phyloP scores from a whole-genome alignment of 2,329 filamentous ascomycete species.

The Colletotrichum sp. region DNA sequence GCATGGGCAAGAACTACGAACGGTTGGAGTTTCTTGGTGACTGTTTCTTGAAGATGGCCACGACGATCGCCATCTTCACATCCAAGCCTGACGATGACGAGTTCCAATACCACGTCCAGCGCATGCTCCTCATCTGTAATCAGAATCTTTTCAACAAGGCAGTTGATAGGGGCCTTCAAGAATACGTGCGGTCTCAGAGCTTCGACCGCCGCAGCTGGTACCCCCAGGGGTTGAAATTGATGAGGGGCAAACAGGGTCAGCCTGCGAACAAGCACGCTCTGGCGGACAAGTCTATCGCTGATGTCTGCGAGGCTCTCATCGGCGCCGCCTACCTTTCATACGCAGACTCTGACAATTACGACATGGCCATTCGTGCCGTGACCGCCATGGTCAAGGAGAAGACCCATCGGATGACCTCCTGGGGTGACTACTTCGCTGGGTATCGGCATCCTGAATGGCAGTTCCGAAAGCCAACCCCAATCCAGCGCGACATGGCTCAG shows the following conservation, averaged over 20 bases:
- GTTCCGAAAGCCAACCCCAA: slow-evolving; percentile 61
- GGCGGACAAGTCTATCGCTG: slow-evolving; percentile 88
- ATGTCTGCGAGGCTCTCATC: slow-evolving; percentile 94
- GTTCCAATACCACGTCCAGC: slow-evolving; percentile 85
- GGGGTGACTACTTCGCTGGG: slow-evolving; percentile 73
- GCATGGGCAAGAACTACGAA: slow-evolving; percentile 96
- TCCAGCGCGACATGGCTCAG: slow-evolving; percentile 71
- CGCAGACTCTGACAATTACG: slow-evolving; percentile 47
- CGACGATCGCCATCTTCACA: slow-evolving; percentile 85
- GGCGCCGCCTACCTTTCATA: slow-evolving; percentile 75
- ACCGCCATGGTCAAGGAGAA: slow-evolving; percentile 72
- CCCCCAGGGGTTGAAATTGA: slow-evolving; percentile 76
- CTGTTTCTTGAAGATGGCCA: slow-evolving; percentile 94
- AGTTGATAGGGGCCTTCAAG: slow-evolving; percentile 65
- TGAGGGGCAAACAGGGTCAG: slow-evolving; percentile 71
- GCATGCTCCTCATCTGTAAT: slow-evolving; percentile 93
- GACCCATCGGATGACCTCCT: slow-evolving; percentile 73
- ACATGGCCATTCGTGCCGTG: slow-evolving; percentile 67
- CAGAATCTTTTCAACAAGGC: slow-evolving; percentile 85
- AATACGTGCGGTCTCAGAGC: slow-evolving; percentile 81
- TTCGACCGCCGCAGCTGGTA: slow-evolving; percentile 92
- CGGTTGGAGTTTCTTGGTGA: slow-evolving; percentile 93
- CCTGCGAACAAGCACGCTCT: slow-evolving; percentile 66
- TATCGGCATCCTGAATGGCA: slow-evolving; percentile 80
- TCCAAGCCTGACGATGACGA: slow-evolving; percentile 80